phyloP scores from a whole-genome alignment of 192 early-diverging fungal genomes.

The Gryganskiella cystojenkinii region DNA sequence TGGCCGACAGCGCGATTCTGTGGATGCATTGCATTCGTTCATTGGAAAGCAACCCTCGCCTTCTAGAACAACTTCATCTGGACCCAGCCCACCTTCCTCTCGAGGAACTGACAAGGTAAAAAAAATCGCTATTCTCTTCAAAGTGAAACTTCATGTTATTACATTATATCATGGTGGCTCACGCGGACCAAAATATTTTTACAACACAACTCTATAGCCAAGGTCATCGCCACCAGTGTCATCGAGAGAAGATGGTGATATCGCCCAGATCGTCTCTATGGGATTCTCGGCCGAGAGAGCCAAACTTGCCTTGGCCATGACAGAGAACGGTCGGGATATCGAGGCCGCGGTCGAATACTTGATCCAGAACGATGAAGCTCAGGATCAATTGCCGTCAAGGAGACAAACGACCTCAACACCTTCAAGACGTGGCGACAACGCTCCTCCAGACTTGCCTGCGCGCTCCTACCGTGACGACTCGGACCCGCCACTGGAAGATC shows the following conservation, averaged over 20 bases:
- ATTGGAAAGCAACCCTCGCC: slow-evolving; percentile 44
- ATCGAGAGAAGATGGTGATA: slow-evolving; percentile 52
- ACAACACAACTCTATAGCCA: slow-evolving; percentile 6
- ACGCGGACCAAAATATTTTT: too few relatives aligned
- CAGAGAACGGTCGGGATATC: slow-evolving; percentile 70
- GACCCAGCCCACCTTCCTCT: slow-evolving; percentile 15
- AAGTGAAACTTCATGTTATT: too few relatives aligned
- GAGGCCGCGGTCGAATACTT: slow-evolving; percentile 63
- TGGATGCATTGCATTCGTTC: slow-evolving; percentile 37
- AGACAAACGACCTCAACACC: slow-evolving; percentile 4
- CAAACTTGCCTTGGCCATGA: slow-evolving; percentile 73
- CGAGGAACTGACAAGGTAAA: slow-evolving; percentile 5
- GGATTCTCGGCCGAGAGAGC: slow-evolving; percentile 80
- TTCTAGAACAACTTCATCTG: not conserved
- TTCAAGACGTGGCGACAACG: slow-evolving; percentile 3
- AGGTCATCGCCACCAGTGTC: slow-evolving; percentile 3
- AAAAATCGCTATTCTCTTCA: too few relatives aligned
- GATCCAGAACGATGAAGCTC: slow-evolving; percentile 53
- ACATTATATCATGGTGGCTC: too few relatives aligned
- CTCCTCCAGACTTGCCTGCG: not conserved
- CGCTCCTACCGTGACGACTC: slow-evolving; percentile 17
- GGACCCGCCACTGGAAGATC: slow-evolving; percentile 30
- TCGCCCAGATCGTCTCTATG: slow-evolving; percentile 83
- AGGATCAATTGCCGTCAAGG: slow-evolving; percentile 21
- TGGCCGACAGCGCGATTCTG: slow-evolving; percentile 25